Evolutionary conservation across 116 monocot species (phyloP), one percentile per base, ranked within the genome.

Genomic region (Phalaenopsis hybrid): DNA sequence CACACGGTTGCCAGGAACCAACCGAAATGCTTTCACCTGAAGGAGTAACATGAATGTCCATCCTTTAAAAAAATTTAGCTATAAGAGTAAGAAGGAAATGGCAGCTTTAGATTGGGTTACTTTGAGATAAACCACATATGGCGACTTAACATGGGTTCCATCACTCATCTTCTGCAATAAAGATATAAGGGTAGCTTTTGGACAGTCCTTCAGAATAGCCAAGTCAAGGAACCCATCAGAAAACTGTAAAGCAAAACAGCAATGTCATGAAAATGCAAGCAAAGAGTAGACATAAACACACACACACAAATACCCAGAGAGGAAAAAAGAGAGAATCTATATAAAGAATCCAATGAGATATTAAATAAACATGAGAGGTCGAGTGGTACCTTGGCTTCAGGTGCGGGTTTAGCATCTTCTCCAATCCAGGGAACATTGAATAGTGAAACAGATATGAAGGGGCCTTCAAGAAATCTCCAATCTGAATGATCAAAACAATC

Each of bases 211-310:
- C 49, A 89, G 52, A 48, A 96, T 79, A 67, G 89, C 78, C 76
- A 91, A 83, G 80, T 96, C 96, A 55, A 92, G 82, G 79, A 86
- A 96, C 51, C 96, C 96, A 88, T 96, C 96, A 23, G 96, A 88
- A 80, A 96, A 96, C 96, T 96, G 86, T 70, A 92, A 18, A 31
- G 84, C 49, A 82, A 33, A 63, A 63, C 52, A 52, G 15, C 52
- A 52, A 52, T 52, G 52, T 52, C 52, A 52, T 12, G 52, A 52
- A 52, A 52, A 13, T 13, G 52, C 46, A 52, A 13, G 12, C 12
- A 52, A 11, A 52, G 15, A 51, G 31, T 31, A 31, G 31, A 31
- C 31, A 31, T 31, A 31, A 31, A 31, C 31, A 31, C 31, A 31
- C 31, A 31, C 31, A 31, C 31, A 31, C 31, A 31, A 31, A 31